phyloP scores from a whole-genome alignment of 768 basidiomycete species.

The Termitomyces sp. region DNA sequence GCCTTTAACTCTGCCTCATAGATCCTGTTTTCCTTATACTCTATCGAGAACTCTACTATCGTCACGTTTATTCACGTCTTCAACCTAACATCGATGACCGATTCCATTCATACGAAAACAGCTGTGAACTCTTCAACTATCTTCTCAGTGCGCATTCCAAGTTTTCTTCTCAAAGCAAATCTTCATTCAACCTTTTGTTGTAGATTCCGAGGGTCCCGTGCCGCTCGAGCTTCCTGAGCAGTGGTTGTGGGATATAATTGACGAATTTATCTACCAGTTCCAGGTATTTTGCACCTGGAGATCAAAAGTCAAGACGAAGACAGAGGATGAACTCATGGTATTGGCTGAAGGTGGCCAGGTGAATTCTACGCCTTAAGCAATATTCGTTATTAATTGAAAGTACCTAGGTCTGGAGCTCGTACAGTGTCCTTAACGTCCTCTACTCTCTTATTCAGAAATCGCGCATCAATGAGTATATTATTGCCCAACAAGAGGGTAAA shows the following conservation, averaged over 20 bases:
- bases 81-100: constrained; percentile 96
- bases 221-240: constrained; percentile 92
- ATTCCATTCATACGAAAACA: constrained; percentile 97
- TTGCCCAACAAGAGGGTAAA: constrained; percentile 77
- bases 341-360: constrained; percentile 71
- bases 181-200: neutral
- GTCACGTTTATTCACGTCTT: constrained; percentile 93
- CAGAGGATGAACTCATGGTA: constrained; percentile 83
- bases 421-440: constrained; percentile 95
- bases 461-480: constrained; percentile 88
- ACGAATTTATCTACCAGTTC: constrained; percentile 98
- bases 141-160: constrained; percentile 66
- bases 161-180: neutral
- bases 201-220: constrained; percentile 93
- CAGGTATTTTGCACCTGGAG: constrained; percentile 94
- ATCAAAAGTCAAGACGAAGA: constrained; percentile 77
- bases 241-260: constrained; percentile 98
- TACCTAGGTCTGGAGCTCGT: constrained; percentile 91
- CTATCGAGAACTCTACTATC: constrained; percentile 93
- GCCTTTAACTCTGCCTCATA: constrained; percentile 19
- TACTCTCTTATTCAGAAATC: constrained; percentile 99
- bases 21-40: constrained; percentile 95
- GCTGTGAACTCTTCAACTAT: constrained; percentile 97
- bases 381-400: neutral
- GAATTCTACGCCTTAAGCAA: constrained; percentile 17